Evolutionary conservation across 306 rosid species (phyloP).

Genomic region (Trifolium dubium): DNA sequence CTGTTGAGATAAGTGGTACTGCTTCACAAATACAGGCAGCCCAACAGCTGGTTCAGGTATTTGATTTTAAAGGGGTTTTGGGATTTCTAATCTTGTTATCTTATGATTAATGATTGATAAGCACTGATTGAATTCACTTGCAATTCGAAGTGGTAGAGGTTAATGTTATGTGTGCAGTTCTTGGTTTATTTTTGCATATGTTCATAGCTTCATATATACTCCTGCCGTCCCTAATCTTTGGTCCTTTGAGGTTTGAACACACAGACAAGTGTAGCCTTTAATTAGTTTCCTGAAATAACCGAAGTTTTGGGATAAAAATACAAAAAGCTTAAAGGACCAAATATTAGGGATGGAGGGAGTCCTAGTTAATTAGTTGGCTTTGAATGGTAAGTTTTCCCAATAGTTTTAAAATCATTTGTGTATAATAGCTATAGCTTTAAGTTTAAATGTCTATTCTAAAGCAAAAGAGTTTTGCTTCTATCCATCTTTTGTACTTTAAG

Average conservation of each 20-base stretch:
- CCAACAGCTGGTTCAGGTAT: conserved; percentile 66
- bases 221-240: too few relatives aligned
- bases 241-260: too few relatives aligned
- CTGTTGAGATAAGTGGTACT: conserved; percentile 65
- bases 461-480: background rate
- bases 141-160: conserved; percentile 4
- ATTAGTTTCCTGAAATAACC: too few relatives aligned
- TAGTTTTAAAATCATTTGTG: background rate
- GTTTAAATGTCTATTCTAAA: background rate
- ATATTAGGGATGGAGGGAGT: too few relatives aligned
- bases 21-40: conserved; percentile 66
- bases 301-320: too few relatives aligned
- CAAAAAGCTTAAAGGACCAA: too few relatives aligned
- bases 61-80: conserved; percentile 26
- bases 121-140: background rate
- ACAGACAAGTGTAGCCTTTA: too few relatives aligned
- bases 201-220: background rate
- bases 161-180: background rate
- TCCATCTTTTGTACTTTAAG: background rate
- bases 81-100: conserved; percentile 24
- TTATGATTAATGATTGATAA: background rate
- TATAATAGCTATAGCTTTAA: background rate
- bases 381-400: background rate
- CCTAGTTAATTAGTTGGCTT: conserved; percentile 5
- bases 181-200: conserved; percentile 10